Conservation (phyloP, 306 rosid genomes). For the Dryas drummondii region DNA sequence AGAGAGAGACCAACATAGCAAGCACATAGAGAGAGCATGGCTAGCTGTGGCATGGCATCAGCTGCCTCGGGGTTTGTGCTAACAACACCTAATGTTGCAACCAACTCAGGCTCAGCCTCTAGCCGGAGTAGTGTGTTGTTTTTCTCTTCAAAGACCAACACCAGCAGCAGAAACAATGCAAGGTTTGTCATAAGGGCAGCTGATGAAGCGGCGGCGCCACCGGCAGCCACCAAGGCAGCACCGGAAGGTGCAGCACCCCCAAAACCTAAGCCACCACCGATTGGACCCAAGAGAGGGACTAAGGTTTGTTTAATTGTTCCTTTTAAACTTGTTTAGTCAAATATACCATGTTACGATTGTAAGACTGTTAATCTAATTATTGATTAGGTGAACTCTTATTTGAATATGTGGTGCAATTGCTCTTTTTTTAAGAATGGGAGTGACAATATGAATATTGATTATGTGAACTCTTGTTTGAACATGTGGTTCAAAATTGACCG, state of each 20-base stretch:
- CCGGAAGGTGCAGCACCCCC: conserved; percentile 37
- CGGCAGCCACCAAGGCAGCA: conserved; percentile 39
- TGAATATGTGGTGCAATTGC: no score
- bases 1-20: background rate
- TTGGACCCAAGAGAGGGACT: conserved; percentile 90
- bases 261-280: conserved; percentile 81
- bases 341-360: no score
- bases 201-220: conserved; percentile 51
- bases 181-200: conserved; percentile 63
- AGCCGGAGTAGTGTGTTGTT: conserved; percentile 33
- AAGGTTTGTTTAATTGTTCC: conserved; percentile 44
- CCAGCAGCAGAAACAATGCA: conserved; percentile 20
- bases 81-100: conserved; percentile 43
- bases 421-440: no score
- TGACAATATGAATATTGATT: no score
- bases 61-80: conserved; percentile 72
- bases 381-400: no score
- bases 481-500: no score
- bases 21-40: conserved; percentile 33
- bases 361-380: no score
- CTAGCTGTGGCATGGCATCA: conserved; percentile 62
- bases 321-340: no score
- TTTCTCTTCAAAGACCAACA: conserved; percentile 41
- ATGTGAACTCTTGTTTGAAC: no score
- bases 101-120: conserved; percentile 32